These are phyloP conservation scores for Asterophora parasitica DNA, from an alignment of 768 basidiomycete genomes.

Conservation along the genomic window DNA sequence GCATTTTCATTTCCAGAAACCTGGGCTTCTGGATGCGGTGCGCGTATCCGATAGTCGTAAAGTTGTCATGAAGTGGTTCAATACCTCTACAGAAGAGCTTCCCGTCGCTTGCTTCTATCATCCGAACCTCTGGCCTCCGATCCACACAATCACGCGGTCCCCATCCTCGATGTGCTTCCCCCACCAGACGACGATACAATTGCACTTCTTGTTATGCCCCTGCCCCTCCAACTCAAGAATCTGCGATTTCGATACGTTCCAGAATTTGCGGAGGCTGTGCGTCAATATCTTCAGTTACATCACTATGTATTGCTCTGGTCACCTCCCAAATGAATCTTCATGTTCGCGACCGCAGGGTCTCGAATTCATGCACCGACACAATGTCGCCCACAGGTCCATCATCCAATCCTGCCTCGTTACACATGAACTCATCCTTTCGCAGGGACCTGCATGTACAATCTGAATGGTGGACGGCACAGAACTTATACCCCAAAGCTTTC, in stretches of 20 bases:
- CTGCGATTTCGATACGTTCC: conserved; percentile 19
- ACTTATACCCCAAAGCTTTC: no score
- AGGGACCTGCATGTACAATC: no score
- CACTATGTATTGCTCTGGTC: not conserved
- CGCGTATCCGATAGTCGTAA: conserved; percentile 13
- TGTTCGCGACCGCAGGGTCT: conserved; percentile 13
- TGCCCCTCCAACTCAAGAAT: conserved; percentile 11
- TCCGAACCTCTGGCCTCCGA: conserved; percentile 8
- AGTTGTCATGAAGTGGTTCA: conserved; percentile 17
- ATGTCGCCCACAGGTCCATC: conserved; percentile 12
- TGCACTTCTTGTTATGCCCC: conserved; percentile 21
- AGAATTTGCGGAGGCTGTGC: conserved; percentile 19
- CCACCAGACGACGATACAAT: conserved; percentile 12
- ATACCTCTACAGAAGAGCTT: conserved; percentile 8
- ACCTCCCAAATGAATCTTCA: not conserved
- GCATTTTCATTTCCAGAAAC: not conserved
- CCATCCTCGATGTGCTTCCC: conserved; percentile 19
- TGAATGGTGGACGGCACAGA: no score
- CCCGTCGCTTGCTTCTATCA: conserved; percentile 12
- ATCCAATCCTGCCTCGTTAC: no score
- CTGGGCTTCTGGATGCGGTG: conserved; percentile 14
- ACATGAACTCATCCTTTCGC: no score
- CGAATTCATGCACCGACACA: conserved; percentile 19
- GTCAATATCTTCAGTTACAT: conserved; percentile 18
- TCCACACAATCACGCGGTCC: conserved; percentile 20